Conservation (phyloP, 2,329 filamentous ascomycete genomes). For the Piedraia hortae region DNA sequence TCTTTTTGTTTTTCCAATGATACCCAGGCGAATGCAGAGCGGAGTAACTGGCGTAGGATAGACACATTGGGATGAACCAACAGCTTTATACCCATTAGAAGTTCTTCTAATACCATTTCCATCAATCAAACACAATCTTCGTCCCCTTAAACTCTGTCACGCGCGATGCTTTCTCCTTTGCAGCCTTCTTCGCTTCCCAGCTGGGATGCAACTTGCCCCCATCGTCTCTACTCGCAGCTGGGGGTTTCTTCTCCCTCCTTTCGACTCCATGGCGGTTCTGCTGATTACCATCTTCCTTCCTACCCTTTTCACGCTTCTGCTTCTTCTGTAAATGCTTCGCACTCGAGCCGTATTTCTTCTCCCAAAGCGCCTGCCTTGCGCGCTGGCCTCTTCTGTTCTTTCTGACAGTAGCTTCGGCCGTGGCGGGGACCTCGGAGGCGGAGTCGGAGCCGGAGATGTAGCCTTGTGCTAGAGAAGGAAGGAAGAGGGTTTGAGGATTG, state of each 20-base stretch:
- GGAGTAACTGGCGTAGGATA: no score
- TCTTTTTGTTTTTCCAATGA: no score
- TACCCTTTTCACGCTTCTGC: slow-evolving; percentile 25
- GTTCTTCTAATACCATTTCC: no score
- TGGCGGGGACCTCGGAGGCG: slow-evolving; percentile 40
- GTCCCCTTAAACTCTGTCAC: slow-evolving; percentile 25
- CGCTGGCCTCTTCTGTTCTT: slow-evolving; percentile 56
- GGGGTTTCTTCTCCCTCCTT: slow-evolving; percentile 12
- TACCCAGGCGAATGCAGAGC: no score
- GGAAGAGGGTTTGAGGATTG: no score
- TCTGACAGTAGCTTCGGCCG: slow-evolving; percentile 23
- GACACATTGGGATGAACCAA: no score
- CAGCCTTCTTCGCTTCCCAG: slow-evolving; percentile 33
- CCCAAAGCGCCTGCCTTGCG: slow-evolving; percentile 51
- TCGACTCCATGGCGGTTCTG: slow-evolving; percentile 1
- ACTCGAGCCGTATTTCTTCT: slow-evolving; percentile 47
- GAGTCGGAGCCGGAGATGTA: slow-evolving; percentile 56
- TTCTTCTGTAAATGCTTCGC: slow-evolving; percentile 36
- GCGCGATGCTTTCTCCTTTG: slow-evolving; percentile 24
- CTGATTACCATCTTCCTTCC: slow-evolving; percentile 18
- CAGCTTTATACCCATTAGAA: no score
- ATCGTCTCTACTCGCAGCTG: no score
- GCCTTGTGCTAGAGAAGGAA: slow-evolving; percentile 47
- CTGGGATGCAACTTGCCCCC: slow-evolving; percentile 31
- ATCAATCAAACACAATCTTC: slow-evolving; percentile 33